These are phyloP conservation scores for Ambrosiella beaveri DNA, from an alignment of 2,329 filamentous ascomycete species.

Conservation along the genomic window DNA sequence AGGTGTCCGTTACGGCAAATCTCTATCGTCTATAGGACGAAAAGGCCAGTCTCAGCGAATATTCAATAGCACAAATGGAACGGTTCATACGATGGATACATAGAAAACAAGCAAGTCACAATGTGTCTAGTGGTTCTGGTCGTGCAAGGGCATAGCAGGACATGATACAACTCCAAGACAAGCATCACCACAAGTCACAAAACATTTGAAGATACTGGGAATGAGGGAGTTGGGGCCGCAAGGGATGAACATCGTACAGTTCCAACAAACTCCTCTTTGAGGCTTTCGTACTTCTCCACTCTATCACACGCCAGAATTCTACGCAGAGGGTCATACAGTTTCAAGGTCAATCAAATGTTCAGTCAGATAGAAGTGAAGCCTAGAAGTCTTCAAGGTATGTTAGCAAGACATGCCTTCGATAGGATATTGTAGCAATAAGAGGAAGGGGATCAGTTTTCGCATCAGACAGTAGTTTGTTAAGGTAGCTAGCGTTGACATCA, in stretches of 20 bases:
- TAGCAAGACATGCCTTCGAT: slow-evolving; percentile 6
- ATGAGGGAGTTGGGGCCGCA: slow-evolving; percentile 11
- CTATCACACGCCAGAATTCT: slow-evolving; percentile 92
- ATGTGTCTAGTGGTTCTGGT: slow-evolving; percentile 16
- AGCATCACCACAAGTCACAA: neutral
- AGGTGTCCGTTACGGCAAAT: slow-evolving; percentile 89
- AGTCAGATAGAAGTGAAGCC: neutral
- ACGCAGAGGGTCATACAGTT: slow-evolving; percentile 14
- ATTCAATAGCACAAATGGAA: neutral
- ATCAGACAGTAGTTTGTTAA: slow-evolving; percentile 69
- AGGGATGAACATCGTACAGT: slow-evolving; percentile 46
- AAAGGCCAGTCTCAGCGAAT: slow-evolving; percentile 31
- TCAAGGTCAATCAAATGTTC: neutral
- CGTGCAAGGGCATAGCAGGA: neutral
- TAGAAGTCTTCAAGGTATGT: slow-evolving; percentile 5
- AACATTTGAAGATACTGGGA: neutral
- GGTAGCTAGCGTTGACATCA: slow-evolving; percentile 99
- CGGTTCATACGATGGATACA: neutral
- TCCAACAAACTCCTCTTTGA: slow-evolving; percentile 67
- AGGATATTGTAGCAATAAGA: neutral
- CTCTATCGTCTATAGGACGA: slow-evolving; percentile 48
- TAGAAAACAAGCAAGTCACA: slow-evolving; percentile 15
- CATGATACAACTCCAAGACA: neutral
- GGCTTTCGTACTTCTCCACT: slow-evolving; percentile 68
- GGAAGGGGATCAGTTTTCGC: slow-evolving; percentile 3